Percentiles rank a stretch among this genome's conserved stretches.
phyloP scores from a whole-genome alignment of 139 green algal species.

The Coccomyxa sp. region DNA sequence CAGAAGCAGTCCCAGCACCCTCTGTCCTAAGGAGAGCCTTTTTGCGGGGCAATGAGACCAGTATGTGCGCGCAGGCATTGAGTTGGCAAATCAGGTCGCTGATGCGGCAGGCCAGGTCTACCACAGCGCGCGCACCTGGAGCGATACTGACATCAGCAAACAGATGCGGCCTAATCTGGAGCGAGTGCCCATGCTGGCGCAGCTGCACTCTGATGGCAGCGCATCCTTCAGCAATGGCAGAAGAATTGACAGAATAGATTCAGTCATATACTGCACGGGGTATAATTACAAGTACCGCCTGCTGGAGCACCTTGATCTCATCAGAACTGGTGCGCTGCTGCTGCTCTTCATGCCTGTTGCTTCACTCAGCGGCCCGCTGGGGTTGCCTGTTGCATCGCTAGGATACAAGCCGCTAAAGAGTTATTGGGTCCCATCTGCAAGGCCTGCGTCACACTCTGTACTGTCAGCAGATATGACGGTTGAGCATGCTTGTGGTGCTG shows the following conservation, averaged over 20 bases:
- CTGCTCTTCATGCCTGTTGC: too few relatives aligned
- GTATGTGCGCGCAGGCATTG: slow-evolving; percentile 37
- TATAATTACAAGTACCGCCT: slow-evolving; percentile 73
- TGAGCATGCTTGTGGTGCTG: neutral
- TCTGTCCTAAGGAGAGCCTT: neutral
- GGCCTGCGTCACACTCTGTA: neutral
- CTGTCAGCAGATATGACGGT: neutral
- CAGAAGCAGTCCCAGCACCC: too few relatives aligned
- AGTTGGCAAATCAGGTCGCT: slow-evolving; percentile 61
- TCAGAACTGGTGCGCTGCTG: slow-evolving; percentile 23
- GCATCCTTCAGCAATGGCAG: neutral
- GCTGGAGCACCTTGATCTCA: slow-evolving; percentile 30
- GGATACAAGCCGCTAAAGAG: neutral
- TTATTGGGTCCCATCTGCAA: neutral
- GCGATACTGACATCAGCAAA: slow-evolving; percentile 15
- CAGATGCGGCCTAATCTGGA: neutral
- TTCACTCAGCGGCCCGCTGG: neutral
- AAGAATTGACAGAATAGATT: slow-evolving; percentile 28
- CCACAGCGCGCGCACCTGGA: slow-evolving; percentile 54
- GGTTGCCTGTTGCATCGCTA: neutral
- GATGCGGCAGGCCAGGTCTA: slow-evolving; percentile 44
- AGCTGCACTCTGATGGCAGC: slow-evolving; percentile 24
- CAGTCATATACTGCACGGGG: slow-evolving; percentile 70
- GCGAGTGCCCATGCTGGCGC: slow-evolving; percentile 27
- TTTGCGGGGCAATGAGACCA: neutral